Evolutionary conservation across 1,139 yeast genomes (phyloP), one percentile per base, ranked within the genome.

Genomic region (Hyphopichia khmerensis): DNA sequence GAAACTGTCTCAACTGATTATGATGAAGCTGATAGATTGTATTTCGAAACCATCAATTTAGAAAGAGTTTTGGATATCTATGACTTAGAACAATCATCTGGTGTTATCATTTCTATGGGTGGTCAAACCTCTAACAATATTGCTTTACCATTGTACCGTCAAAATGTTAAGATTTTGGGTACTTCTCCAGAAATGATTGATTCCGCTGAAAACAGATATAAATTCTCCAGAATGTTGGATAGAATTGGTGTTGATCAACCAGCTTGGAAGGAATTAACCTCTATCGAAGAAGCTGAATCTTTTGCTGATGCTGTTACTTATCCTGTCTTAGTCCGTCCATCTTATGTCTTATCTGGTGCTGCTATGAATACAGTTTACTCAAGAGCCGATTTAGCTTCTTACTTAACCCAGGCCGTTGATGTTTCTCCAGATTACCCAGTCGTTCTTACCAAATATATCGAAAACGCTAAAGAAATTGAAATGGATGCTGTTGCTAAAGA

Each of bases 151-250:
- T 77, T 93, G 59, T 93, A 91, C 70, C 86, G 97, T 69, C 96
- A 91, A 72, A 89, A 89, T 62, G 97, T 90, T 55, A 93, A 91
- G 75, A 87, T 93, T 52, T 76, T 93, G 57, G 99, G 99, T 69
- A 93, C 99, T 40, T 86, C 96, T 34, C 99, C 99, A 47, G 96
- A 89, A 67, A 90, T 89, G 96, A 93, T 93, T 66, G 99, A 93
- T 64, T 85, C 95, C 51, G 99, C 99, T 51, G 99, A 93, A 75
- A 91, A 93, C 70, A 82, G 99, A 73, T 91, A 90, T 79, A 95
- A 93, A 74, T 93, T 93, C 75, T 89, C 97, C 40, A 87, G 97
- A 72, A 91, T 93, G 95, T 79, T 93, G 74, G 99, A 93, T 69
- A 82, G 82, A 57, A 93, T 93, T 59, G 97, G 96, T 44, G 98